Percentiles rank a stretch among this genome's conserved stretches.
Evolutionary conservation across 208 protist species (phyloP).

Genomic region (Novymonas esmeraldas): DNA sequence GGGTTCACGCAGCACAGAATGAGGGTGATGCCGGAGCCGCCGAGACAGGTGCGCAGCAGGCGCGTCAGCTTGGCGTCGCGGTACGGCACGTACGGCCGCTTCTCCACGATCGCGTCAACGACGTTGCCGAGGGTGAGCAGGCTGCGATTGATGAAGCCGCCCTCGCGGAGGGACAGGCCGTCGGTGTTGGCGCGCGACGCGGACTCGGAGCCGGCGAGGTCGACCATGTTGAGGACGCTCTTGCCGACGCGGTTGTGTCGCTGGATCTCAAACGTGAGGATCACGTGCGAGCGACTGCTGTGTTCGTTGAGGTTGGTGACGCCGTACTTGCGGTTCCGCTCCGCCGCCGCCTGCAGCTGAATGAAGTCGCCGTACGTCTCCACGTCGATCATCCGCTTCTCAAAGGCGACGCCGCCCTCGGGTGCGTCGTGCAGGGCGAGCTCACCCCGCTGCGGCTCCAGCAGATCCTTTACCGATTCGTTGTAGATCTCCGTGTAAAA

Average conservation of each 20-base stretch:
- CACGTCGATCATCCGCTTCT: conserved; percentile 59
- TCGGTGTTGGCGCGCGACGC: conserved; percentile 80
- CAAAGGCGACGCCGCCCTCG: conserved; percentile 42
- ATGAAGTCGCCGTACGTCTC: conserved; percentile 73
- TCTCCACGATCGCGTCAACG: conserved; percentile 77
- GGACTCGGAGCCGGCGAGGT: conserved; percentile 93
- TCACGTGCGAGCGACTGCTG: conserved; percentile 69
- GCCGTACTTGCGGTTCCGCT: conserved; percentile 84
- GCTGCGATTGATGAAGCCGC: conserved; percentile 90
- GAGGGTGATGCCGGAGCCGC: conserved; percentile 86
- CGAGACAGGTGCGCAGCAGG: conserved; percentile 83
- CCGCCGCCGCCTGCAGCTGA: conserved; percentile 55
- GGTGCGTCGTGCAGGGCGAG: conserved; percentile 49
- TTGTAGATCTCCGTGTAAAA: conserved; percentile 91
- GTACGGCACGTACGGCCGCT: conserved; percentile 76
- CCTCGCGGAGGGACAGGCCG: conserved; percentile 70
- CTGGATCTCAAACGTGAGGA: conserved; percentile 46
- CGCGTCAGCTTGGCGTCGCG: conserved; percentile 91
- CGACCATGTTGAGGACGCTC: conserved; percentile 85
- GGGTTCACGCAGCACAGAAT: conserved; percentile 93
- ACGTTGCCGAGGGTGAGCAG: conserved; percentile 92
- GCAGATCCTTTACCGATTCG: conserved; percentile 80
- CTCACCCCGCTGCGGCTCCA: conserved; percentile 51
- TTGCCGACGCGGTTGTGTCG: conserved; percentile 35
- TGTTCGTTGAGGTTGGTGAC: conserved; percentile 90